Evolutionary conservation across 331 rosid species (phyloP), one percentile per base, ranked within the genome.

Genomic region (Malus hybrid): DNA sequence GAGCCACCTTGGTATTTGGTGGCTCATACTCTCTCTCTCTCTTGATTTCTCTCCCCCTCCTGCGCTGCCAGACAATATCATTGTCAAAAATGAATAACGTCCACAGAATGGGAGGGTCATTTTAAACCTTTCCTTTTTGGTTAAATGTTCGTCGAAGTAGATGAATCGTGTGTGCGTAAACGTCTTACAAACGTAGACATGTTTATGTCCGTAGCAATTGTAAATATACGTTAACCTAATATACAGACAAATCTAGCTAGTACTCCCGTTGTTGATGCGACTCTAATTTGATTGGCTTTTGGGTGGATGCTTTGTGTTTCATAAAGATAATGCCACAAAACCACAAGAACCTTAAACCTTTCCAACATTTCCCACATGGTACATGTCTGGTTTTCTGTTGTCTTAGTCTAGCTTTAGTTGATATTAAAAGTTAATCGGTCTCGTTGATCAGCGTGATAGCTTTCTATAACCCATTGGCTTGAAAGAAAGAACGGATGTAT

Each of bases 1-100:
- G 89, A 82, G 91, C 46, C 93, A 85, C 7, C 79, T 78, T 54
- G 16, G 54, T 60, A 8, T 79, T 66, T 56, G 70, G 39, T 65
- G 69, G 12, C 56, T 66, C 3, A 4, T 14, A 1, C 12, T 9
- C 46, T 39, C 44, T 9, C 29, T 28, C 46, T 8, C 4, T 36
- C 11, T 64, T 18, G 2, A 67, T 48, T 27, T 29, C 22, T 74
- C 60, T 4, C 52, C 13, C 64, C 10, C 22, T 75, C 56, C 3
- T n/a, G 42, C n/a, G 29, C 39, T 32, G 2, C 7, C 22, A 2
- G 76, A 80, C 61, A 74, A 62, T 74, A 76, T 69, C n/a, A 64
- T 70, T 76, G 73, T 70, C 36, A 55, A 81, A 76, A n/a, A 10
- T 55, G 42, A 36, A 61, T 22, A 3, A 7, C 44, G 32, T 75